These are phyloP conservation scores for Achaetomiella virescens DNA, from an alignment of 495 filamentous ascomycete species.

Conservation along the genomic window DNA sequence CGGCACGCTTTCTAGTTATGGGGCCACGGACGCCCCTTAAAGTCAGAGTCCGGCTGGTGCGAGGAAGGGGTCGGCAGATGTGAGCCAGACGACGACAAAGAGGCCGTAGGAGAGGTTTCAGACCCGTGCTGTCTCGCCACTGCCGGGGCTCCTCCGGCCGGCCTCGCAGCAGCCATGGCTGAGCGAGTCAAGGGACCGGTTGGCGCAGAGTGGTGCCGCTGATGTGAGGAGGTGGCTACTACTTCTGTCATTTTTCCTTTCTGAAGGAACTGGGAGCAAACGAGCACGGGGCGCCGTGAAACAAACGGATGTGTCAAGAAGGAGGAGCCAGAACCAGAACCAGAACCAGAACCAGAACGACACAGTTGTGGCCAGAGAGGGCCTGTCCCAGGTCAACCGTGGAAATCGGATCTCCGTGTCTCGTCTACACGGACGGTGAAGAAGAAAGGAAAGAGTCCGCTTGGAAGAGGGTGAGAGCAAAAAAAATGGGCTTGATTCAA, in stretches of 20 bases:
- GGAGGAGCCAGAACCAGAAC: neutral
- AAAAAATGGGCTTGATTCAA: neutral
- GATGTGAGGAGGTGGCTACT: slow-evolving; percentile 13
- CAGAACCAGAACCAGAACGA: neutral
- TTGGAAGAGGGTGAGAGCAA: neutral
- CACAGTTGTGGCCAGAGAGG: neutral
- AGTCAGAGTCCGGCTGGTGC: neutral
- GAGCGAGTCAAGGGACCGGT: slow-evolving; percentile 20
- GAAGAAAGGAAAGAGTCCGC: neutral
- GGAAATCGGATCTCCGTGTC: slow-evolving; percentile 7
- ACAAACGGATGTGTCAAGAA: neutral
- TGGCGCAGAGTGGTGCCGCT: slow-evolving; percentile 5
- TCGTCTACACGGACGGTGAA: neutral
- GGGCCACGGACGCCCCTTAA: slow-evolving; percentile 9
- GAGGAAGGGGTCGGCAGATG: neutral
- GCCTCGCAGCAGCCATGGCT: slow-evolving; percentile 23
- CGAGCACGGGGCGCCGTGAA: neutral
- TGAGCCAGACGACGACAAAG: slow-evolving; percentile 1
- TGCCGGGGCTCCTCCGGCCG: slow-evolving; percentile 6
- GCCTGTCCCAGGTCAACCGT: slow-evolving; percentile 1
- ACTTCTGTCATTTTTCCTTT: slow-evolving; percentile 28
- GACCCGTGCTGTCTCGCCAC: slow-evolving; percentile 6
- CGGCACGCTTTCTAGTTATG: slow-evolving; percentile 39
- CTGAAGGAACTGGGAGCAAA: neutral
- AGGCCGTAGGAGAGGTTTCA: neutral